Conservation (phyloP, 768 basidiomycete species). For the Boletus sp. region DNA sequence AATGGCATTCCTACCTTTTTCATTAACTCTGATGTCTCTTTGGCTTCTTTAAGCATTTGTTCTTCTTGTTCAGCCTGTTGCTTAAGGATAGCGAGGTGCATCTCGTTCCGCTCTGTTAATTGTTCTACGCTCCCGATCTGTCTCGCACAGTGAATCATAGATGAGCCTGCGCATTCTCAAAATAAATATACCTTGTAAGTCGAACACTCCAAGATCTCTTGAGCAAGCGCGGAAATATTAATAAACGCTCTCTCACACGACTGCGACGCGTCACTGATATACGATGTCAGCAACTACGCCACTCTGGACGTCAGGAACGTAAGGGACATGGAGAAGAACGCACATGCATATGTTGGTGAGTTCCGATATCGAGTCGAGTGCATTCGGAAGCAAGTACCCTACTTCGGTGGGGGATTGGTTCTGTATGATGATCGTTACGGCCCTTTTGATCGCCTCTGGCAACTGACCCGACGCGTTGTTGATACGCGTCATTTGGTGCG, state of each 20-base stretch:
- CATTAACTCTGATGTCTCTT: slow-evolving; percentile 17
- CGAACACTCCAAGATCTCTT: slow-evolving; percentile 20
- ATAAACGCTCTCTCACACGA: slow-evolving; percentile 15
- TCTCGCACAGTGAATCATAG: not conserved
- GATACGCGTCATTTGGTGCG: slow-evolving; percentile 20
- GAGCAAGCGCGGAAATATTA: slow-evolving; percentile 14
- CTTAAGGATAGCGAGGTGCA: slow-evolving; percentile 12
- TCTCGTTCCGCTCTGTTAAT: slow-evolving; percentile 10
- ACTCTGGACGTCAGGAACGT: not conserved
- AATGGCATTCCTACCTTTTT: slow-evolving; percentile 4
- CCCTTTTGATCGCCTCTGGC: slow-evolving; percentile 16
- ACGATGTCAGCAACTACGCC: not conserved
- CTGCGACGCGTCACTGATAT: slow-evolving; percentile 12
- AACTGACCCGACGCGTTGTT: slow-evolving; percentile 17
- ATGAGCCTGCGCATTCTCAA: not conserved
- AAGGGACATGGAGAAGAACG: not conserved
- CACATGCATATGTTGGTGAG: slow-evolving; percentile 18
- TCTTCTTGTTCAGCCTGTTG: slow-evolving; percentile 14
- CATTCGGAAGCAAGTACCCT: slow-evolving; percentile 14
- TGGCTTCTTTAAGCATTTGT: slow-evolving; percentile 11
- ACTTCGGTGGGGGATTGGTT: slow-evolving; percentile 8
- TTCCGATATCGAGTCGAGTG: slow-evolving; percentile 19
- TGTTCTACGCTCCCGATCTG: slow-evolving; percentile 14
- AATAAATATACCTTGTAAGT: slow-evolving; percentile 12
- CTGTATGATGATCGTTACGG: slow-evolving; percentile 13